Evolutionary conservation across 2,329 filamentous ascomycete genomes (phyloP).

Genomic region (Amauroascus niger): DNA sequence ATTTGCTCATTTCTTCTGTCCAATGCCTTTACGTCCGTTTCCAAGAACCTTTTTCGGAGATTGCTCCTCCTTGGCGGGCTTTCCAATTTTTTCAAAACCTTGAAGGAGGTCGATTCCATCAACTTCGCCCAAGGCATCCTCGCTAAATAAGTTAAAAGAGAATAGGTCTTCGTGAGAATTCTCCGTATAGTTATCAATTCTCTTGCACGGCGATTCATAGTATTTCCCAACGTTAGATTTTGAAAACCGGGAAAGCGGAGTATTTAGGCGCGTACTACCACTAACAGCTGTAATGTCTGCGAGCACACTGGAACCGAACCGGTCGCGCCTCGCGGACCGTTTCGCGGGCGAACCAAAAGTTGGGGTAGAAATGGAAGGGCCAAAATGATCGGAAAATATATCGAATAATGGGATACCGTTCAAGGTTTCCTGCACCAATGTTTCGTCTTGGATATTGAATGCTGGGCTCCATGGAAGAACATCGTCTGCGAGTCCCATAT

Average conservation of each 20-base stretch:
- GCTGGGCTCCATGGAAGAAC: slow-evolving; percentile 40
- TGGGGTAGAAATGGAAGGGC: slow-evolving; percentile 32
- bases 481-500: slow-evolving; percentile 34
- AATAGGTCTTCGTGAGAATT: slow-evolving; percentile 38
- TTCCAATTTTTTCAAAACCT: slow-evolving; percentile 42
- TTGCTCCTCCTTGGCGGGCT: slow-evolving; percentile 28
- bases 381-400: slow-evolving; percentile 43
- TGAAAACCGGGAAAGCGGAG: slow-evolving; percentile 29
- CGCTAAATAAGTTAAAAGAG: slow-evolving; percentile 39
- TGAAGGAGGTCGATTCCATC: slow-evolving; percentile 40
- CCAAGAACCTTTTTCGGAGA: slow-evolving; percentile 24
- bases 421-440: slow-evolving; percentile 22
- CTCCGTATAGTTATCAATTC: slow-evolving; percentile 27
- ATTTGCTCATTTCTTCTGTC: background rate
- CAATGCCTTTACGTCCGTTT: background rate
- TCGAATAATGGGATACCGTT: slow-evolving; percentile 41
- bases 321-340: slow-evolving; percentile 43
- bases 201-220: slow-evolving; percentile 35
- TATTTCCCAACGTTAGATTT: slow-evolving; percentile 28
- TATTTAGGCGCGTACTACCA: slow-evolving; percentile 29
- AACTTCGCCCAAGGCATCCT: slow-evolving; percentile 36
- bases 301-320: slow-evolving; percentile 43
- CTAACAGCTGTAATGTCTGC: slow-evolving; percentile 35
- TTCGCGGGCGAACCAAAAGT: slow-evolving; percentile 47
- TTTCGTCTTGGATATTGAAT: slow-evolving; percentile 45